Evolutionary conservation across 495 filamentous ascomycete species (phyloP).

Genomic region (Daldinia bambusicola): DNA sequence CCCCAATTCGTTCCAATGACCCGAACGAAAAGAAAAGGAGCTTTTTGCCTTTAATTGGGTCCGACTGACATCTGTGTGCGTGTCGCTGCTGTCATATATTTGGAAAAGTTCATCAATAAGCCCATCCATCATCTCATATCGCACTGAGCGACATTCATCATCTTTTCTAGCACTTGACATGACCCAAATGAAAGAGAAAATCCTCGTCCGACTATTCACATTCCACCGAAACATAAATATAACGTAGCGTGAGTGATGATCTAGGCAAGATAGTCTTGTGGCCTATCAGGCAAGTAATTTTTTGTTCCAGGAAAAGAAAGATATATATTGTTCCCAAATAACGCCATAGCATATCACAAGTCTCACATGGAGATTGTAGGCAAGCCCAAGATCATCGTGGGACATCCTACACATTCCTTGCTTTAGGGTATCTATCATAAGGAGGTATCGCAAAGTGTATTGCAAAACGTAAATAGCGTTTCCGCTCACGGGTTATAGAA

Average conservation of each 20-base stretch:
- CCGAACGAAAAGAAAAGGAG: slow-evolving; percentile 20
- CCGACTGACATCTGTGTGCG: slow-evolving; percentile 28
- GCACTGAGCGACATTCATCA: slow-evolving; percentile 12
- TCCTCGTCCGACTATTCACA: not conserved
- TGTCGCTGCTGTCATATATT: slow-evolving; percentile 27
- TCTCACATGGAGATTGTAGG: slow-evolving; percentile 11
- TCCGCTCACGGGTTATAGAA: slow-evolving; percentile 50
- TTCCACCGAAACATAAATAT: slow-evolving; percentile 11
- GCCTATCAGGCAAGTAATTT: not conserved
- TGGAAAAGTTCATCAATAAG: slow-evolving; percentile 22
- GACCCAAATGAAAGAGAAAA: slow-evolving; percentile 9
- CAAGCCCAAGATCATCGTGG: slow-evolving; percentile 3
- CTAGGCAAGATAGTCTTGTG: not conserved
- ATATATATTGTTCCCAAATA: slow-evolving; percentile 26
- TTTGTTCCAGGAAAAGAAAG: slow-evolving; percentile 8
- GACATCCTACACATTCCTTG: slow-evolving; percentile 35
- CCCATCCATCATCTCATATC: slow-evolving; percentile 24
- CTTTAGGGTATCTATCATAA: slow-evolving; percentile 10
- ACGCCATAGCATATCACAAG: slow-evolving; percentile 33
- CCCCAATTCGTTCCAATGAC: slow-evolving; percentile 17
- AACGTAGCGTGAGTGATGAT: slow-evolving; percentile 12
- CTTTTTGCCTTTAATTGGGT: slow-evolving; percentile 15
- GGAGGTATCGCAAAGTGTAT: slow-evolving; percentile 33
- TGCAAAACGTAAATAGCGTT: slow-evolving; percentile 20
- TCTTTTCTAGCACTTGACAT: slow-evolving; percentile 21